Base-by-base conservation (phyloP, 1,284 basidiomycete genomes). In the Xerocomus minutiporus region DNA sequence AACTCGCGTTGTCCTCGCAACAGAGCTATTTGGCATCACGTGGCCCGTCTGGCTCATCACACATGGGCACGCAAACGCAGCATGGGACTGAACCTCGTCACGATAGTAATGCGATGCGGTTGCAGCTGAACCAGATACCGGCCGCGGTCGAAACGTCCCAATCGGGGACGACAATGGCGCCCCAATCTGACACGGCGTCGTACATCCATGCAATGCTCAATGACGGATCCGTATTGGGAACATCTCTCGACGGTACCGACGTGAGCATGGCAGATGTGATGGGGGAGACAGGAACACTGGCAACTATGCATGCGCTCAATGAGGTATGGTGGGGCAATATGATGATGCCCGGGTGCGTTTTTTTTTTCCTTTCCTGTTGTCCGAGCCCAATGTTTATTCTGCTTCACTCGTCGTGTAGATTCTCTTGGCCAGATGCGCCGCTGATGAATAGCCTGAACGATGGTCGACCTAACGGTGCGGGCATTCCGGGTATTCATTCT, bases 331-430 rank as follows among this genome's bases (percentile, higher is more conserved):
- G 85, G 86, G 71, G 79, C 35, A 85, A 80, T 50, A 84, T 88
- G 81, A 83, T 90, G 83, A 86, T 89, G 84, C 87, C 88, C 46
- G 88, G 88, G 82, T 88, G 11, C 42, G 70, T 54, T 11, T 44
- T 45, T 17, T 32, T 25, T 42, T 28, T 4, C 3, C 8, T 0
- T 13, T 6, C 11, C 4, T 12, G 28, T 5, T 20, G 8, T 39
- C 9, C 15, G 41, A 43, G 28, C 8, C 26, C 26, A 12, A 32
- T 17, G n/a, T 43, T 43, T 15, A 43, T 9, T 41, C 15, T 40
- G 2, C 8, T 9, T 8, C 11, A 12, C 8, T 2, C 8, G 13
- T 39, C 28, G 4, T 1, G 9, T 28, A 67, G 66, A 28, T 68
- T 68, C 46, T 69, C 67, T 2, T 68, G 69, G 66, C 66, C 66